Evolutionary conservation across 78 protist species (phyloP), one percentile per base, ranked within the genome.

Genomic region (Diacronema lutheri): DNA sequence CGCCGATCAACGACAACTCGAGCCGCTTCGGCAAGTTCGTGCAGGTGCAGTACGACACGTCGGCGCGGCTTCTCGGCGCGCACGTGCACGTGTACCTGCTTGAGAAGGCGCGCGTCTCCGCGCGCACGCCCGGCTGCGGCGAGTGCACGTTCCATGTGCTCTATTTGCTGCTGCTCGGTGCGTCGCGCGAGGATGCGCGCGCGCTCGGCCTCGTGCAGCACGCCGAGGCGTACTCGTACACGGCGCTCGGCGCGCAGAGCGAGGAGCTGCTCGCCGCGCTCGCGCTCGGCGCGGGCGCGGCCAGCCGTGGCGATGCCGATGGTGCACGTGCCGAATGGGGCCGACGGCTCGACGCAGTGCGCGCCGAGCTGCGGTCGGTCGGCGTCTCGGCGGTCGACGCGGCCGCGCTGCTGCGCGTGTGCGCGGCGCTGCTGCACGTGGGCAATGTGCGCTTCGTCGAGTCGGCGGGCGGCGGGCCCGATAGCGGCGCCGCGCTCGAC

Each of bases 141-240:
- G 98, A 96, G 81, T 71, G 97, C 35, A 92, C 86, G 83, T 96
- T 84, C 84, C 98, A 96, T 80, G 84, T 96, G 41, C 95, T 96
- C 87, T 96, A 96, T 93, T 1, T 46, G 19, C 13, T 69, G 76
- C 76, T 69, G 40, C 19, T 55, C 23, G 58, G 76, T 13, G n/a
- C 38, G 19, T 0, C 16, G 21, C 41, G 14, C 25, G 0, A 13
- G n/a, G 76, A 69, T 25, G n/a, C 46, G n/a, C 31, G 16, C 55
- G 55, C 37, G 76, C 68, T 61, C 37, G 19, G 3, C 33, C 37
- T 11, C 20, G 3, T 9, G 57, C 57, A 2, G 41, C 11, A 21
- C 37, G 58, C 7, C 41, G 23, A 31, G 25, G 74, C 38, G 26
- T 31, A 20, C 44, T 29, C 25, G 26, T 66, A 66, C 74, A 5